Evolutionary conservation across 2,329 filamentous ascomycete genomes (phyloP).

Genomic region (Incumbomyces delicatus): DNA sequence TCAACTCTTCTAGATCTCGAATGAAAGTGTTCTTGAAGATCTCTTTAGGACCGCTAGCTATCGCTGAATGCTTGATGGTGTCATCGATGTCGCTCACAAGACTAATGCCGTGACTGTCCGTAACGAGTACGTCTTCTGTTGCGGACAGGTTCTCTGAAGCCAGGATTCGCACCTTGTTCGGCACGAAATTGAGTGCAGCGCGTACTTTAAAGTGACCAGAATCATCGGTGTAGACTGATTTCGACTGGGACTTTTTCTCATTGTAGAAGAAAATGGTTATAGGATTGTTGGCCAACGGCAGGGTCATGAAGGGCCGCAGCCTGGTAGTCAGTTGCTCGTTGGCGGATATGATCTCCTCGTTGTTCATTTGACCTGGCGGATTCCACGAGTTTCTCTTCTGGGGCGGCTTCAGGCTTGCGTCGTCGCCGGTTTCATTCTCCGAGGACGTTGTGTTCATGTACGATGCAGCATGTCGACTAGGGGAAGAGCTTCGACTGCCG

Average conservation of each 20-base stretch:
- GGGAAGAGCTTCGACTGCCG: conserved; percentile 20
- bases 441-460: neutral
- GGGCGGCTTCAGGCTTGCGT: conserved; percentile 20
- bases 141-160: conserved; percentile 77
- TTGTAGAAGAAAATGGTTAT: conserved; percentile 97
- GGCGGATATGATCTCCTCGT: conserved; percentile 65
- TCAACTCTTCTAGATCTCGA: conserved; percentile 69
- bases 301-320: conserved; percentile 81
- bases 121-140: conserved; percentile 67
- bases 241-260: conserved; percentile 67
- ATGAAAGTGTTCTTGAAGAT: conserved; percentile 97
- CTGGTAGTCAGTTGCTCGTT: conserved; percentile 83
- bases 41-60: conserved; percentile 74
- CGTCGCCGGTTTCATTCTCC: conserved; percentile 20
- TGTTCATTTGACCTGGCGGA: conserved; percentile 50
- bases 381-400: conserved; percentile 41
- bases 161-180: conserved; percentile 77
- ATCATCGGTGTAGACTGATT: conserved; percentile 76
- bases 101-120: conserved; percentile 70
- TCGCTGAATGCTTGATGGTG: conserved; percentile 92
- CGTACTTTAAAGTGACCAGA: conserved; percentile 78
- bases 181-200: conserved; percentile 76
- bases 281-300: conserved; percentile 63
- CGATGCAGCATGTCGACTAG: conserved; percentile 5
- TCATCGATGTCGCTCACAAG: conserved; percentile 97